A percentile compares a stretch with the other conserved stretches of the same genome.
Conservation (phyloP, 148 eudicot species). For the Oxyria digyna region DNA sequence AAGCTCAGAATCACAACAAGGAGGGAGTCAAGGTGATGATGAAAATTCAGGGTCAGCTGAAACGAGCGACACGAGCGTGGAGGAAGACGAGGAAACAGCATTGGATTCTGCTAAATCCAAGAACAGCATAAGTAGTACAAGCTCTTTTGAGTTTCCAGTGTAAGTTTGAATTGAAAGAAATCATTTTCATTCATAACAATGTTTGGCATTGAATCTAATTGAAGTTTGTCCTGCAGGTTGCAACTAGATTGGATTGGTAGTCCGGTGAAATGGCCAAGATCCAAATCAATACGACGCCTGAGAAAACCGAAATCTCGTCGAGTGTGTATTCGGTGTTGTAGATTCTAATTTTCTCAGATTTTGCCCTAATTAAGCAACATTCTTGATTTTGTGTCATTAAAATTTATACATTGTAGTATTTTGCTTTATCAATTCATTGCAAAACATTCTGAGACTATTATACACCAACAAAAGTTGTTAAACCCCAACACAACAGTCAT, state of each 20-base stretch:
- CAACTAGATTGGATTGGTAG: conserved; percentile 48
- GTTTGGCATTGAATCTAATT: neutral
- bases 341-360: conserved; percentile 24
- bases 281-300: conserved; percentile 21
- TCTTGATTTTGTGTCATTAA: neutral
- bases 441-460: too few species aligned
- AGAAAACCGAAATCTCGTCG: conserved; percentile 21
- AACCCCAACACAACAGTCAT: too few species aligned
- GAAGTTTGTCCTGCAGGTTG: conserved; percentile 31
- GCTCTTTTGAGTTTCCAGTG: conserved; percentile 72
- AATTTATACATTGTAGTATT: too few species aligned
- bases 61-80: conserved; percentile 10
- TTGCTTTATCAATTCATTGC: too few species aligned
- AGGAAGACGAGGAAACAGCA: conserved; percentile 14
- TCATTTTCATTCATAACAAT: neutral
- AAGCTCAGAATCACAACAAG: conserved; percentile 20
- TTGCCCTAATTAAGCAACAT: neutral
- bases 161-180: conserved; percentile 19
- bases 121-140: conserved; percentile 18
- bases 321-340: conserved; percentile 34
- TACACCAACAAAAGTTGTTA: too few species aligned
- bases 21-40: conserved; percentile 16
- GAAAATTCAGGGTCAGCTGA: conserved; percentile 11
- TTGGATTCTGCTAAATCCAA: conserved; percentile 11
- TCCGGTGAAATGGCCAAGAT: conserved; percentile 50